phyloP scores from a whole-genome alignment of 2,329 filamentous ascomycete genomes.

The Arthrobotrys pseudoclavata region DNA sequence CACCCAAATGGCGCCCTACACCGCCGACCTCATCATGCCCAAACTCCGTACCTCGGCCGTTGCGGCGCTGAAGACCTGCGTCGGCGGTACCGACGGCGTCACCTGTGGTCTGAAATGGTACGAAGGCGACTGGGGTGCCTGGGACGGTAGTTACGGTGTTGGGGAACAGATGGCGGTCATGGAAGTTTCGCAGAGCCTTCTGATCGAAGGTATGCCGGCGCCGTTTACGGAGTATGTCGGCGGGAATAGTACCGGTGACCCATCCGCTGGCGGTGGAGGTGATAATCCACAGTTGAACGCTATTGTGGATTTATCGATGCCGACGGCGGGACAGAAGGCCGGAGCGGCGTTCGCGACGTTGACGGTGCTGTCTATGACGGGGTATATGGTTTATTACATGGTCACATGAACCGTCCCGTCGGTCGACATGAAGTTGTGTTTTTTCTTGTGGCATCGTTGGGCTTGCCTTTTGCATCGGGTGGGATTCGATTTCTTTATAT shows the following conservation, averaged over 20 bases:
- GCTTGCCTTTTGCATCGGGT: slow-evolving; percentile 38
- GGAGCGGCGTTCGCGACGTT: slow-evolving; percentile 56
- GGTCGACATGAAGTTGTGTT: neutral
- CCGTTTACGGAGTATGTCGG: slow-evolving; percentile 71
- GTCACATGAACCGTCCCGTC: slow-evolving; percentile 30
- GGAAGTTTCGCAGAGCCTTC: slow-evolving; percentile 74
- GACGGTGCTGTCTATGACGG: slow-evolving; percentile 57
- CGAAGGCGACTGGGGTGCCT: slow-evolving; percentile 71
- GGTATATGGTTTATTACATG: slow-evolving; percentile 60
- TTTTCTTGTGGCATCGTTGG: slow-evolving; percentile 11
- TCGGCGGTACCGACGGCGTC: slow-evolving; percentile 70
- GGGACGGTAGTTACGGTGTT: slow-evolving; percentile 65
- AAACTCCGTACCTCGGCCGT: slow-evolving; percentile 71
- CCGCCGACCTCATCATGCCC: slow-evolving; percentile 68
- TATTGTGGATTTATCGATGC: slow-evolving; percentile 45
- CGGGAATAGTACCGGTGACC: slow-evolving; percentile 72
- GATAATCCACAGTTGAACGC: slow-evolving; percentile 59
- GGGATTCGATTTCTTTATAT: slow-evolving; percentile 32
- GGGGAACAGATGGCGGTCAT: slow-evolving; percentile 77
- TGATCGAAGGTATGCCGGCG: slow-evolving; percentile 68
- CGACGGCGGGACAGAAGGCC: slow-evolving; percentile 48
- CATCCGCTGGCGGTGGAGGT: slow-evolving; percentile 63
- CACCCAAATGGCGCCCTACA: slow-evolving; percentile 72
- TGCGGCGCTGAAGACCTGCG: slow-evolving; percentile 73
- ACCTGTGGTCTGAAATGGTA: slow-evolving; percentile 77